Evolutionary conservation across 768 basidiomycete genomes (phyloP).

Genomic region (Macrolepiota albuminosa): DNA sequence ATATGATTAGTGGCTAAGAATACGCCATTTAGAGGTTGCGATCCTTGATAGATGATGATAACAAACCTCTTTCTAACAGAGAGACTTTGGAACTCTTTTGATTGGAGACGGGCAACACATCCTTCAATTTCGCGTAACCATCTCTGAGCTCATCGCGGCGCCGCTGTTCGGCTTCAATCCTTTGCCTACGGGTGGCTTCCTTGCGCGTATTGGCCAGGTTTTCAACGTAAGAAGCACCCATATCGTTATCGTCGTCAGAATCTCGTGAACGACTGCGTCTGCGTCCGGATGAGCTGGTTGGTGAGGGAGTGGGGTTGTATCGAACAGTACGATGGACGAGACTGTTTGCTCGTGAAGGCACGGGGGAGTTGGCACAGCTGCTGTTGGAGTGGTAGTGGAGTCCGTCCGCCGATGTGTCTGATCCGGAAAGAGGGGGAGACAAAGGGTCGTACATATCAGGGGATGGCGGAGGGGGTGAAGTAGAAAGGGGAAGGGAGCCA

Average conservation of each 20-base stretch:
- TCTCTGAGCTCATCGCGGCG: slow-evolving; percentile 86
- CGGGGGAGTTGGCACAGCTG: slow-evolving; percentile 72
- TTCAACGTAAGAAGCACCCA: slow-evolving; percentile 65
- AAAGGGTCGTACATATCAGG: slow-evolving; percentile 81
- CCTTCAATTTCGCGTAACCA: slow-evolving; percentile 84
- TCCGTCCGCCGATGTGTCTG: slow-evolving; percentile 84
- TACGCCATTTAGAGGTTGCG: slow-evolving; percentile 10
- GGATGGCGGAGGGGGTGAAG: slow-evolving; percentile 72
- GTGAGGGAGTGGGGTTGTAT: slow-evolving; percentile 81
- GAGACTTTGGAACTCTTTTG: slow-evolving; percentile 92
- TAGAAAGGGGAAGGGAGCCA: slow-evolving; percentile 59
- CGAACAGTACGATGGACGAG: slow-evolving; percentile 72
- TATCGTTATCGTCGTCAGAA: slow-evolving; percentile 69
- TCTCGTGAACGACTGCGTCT: slow-evolving; percentile 71
- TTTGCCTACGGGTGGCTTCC: slow-evolving; percentile 78
- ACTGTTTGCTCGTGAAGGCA: slow-evolving; percentile 70
- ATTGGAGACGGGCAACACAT: slow-evolving; percentile 80
- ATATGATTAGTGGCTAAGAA: slow-evolving; percentile 75
- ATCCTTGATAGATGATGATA: slow-evolving; percentile 7
- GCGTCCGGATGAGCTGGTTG: slow-evolving; percentile 66
- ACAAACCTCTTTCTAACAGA: slow-evolving; percentile 78
- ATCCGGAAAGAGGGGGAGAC: slow-evolving; percentile 84
- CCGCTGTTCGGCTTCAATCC: slow-evolving; percentile 88
- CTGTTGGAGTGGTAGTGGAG: slow-evolving; percentile 76
- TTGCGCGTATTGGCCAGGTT: slow-evolving; percentile 75